Base-by-base conservation (phyloP, 306 rosid genomes). In the Senna siamea region DNA sequence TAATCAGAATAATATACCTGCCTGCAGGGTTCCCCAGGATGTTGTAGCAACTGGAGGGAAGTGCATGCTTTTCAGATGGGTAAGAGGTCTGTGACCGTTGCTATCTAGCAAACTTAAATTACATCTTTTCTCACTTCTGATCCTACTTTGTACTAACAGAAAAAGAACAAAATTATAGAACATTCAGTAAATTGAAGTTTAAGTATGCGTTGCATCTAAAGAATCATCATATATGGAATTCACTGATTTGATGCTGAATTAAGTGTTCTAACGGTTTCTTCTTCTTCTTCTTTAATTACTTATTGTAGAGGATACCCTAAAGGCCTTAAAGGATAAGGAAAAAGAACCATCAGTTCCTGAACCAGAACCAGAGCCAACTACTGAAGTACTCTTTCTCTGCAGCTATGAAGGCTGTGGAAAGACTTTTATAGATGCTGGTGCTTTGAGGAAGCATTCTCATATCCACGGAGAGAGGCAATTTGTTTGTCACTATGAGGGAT, bases 341-440 rank as follows among this genome's bases (percentile, higher is more conserved):
- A 90, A 83, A 53, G 93, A 89, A 70, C 83, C 93, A 9, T 78
- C 84, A 48, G 74, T 79, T 19, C 92, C 96, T 41, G 97, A 92
- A 74, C 97, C 93, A 69, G 99, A 94, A 80, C 96, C 98, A 17
- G 98, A 95, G 76, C 98, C 99, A 72, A 92, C 97, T 5, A 95
- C 97, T 40, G 96, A 95, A 88, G 99, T 95, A 20, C 99, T 95
- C 77, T 95, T 95, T 73, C 95, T 95, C 35, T 95, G 98, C 87
- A 95, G 99, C 89, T 90, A 85, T 52, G 97, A 95, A 63, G 85
- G 92, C 76, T 95, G 99, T 65, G 99, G 99, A 62, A 92, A 92
- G 89, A 90, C 98, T 70, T 95, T 95, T 71, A 92, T 92, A 66
- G 99, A 95, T 81, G 96, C 96, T n/a, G 90, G 95, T 78, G 98